Conservation (phyloP, 306 rosid species). For the Fragaria ananassa region DNA sequence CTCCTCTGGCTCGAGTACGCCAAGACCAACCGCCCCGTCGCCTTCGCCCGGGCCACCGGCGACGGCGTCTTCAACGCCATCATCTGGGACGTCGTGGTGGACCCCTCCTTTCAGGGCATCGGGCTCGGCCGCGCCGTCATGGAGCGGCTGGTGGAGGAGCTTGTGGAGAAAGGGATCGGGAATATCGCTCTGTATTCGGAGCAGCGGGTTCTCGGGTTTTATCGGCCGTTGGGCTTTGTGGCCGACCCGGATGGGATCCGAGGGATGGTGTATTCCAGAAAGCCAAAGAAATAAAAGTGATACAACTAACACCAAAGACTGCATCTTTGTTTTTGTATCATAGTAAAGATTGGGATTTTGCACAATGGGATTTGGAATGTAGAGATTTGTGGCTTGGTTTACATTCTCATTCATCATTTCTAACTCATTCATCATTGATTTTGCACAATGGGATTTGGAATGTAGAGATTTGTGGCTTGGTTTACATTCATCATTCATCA, state of each 20-base stretch:
- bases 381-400: background rate
- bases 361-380: background rate
- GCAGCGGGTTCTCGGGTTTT: constrained; percentile 82
- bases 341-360: background rate
- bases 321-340: background rate
- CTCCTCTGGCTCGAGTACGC: constrained; percentile 68
- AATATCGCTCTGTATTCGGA: constrained; percentile 81
- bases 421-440: too few species aligned
- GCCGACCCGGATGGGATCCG: constrained; percentile 85
- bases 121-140: constrained; percentile 82
- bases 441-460: too few species aligned
- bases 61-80: constrained; percentile 94
- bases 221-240: constrained; percentile 75
- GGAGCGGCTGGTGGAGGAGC: constrained; percentile 60
- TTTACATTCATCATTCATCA: too few species aligned
- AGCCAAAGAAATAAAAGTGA: constrained; percentile 27
- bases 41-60: constrained; percentile 87
- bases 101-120: constrained; percentile 85
- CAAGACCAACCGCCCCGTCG: constrained; percentile 59
- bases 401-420: background rate
- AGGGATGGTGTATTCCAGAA: constrained; percentile 78
- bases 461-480: too few species aligned
- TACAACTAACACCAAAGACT: background rate
- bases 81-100: constrained; percentile 91
- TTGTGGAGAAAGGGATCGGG: constrained; percentile 46